Base-by-base conservation (phyloP, 257 asterid species). In the Nicotiana tabacum region DNA sequence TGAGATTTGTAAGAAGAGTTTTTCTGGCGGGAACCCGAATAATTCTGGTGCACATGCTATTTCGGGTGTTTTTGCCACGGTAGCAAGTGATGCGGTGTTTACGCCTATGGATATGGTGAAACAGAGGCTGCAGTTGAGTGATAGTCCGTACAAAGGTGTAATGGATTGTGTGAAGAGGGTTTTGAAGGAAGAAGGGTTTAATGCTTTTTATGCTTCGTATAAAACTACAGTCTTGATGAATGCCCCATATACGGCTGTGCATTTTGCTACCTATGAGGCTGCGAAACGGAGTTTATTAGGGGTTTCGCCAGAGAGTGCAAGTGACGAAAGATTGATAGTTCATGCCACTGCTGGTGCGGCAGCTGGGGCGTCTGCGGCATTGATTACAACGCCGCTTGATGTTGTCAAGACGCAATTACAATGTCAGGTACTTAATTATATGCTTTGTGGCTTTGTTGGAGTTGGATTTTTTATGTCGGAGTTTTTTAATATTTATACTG, bases 91-190 rank as follows among this genome's bases (percentile, higher is more conserved):
- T 64, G 96, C 97, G 5, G 98, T 94, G 72, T 88, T 94, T 13
- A 96, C 98, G 30, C 99, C 99, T 0, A 96, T 92, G 99, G 99
- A 96, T 88, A 85, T 95, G 96, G 99, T 96, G 89, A 94, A 96
- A 84, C 99, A 96, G 92, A 90, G 99, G 86, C 89, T 96, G 87
- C 99, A 96, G 83, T 83, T 96, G 91, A 87, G 92, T 13, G 88
- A 81, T 21, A 96, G 98, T 81, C 97, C 93, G 46, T 96, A 96
- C 51, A 91, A 77, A 27, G 98, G 98, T 56, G 97, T 96, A n/a
- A 69, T 83, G 91, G 96, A 96, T 74, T 96, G 99, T 77, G 91
- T 96, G 21, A 83, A 81, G 91, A 89, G 93, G 81, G 98, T 94
- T 83, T 17, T 90, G 88, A 90, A 85, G 85, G 98, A 96, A 83